Conservation (phyloP, 352 stramenopile species). For the Thalassiosira exigua region DNA sequence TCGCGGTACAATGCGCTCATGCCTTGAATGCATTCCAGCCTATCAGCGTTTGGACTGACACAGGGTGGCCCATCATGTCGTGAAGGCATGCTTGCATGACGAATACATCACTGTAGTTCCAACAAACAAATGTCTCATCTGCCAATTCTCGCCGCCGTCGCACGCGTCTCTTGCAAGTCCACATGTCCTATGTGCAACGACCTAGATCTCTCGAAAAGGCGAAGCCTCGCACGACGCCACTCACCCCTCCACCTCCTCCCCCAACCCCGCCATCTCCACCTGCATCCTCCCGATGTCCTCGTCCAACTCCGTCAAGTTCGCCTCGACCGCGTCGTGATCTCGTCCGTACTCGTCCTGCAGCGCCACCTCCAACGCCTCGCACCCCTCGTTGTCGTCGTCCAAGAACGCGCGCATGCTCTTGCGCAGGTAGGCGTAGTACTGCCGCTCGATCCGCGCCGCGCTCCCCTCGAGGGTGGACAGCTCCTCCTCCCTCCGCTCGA, state of each 20-base stretch:
- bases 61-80: too few relatives aligned
- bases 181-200: too few relatives aligned
- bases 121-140: too few relatives aligned
- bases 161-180: too few relatives aligned
- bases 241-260: conserved; percentile 39
- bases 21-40: too few relatives aligned
- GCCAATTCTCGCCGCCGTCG: too few relatives aligned
- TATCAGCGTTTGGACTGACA: too few relatives aligned
- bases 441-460: conserved; percentile 83
- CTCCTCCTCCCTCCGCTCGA: conserved; percentile 66
- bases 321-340: conserved; percentile 72
- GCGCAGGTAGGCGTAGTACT: conserved; percentile 94
- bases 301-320: conserved; percentile 65
- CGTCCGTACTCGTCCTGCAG: conserved; percentile 74
- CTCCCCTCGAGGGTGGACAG: conserved; percentile 49
- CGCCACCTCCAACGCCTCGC: conserved; percentile 88
- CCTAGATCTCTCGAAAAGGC: too few relatives aligned
- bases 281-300: conserved; percentile 70
- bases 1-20: too few relatives aligned
- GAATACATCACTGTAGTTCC: too few relatives aligned
- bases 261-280: conserved; percentile 64
- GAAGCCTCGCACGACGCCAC: too few relatives aligned
- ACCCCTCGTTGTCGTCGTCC: conserved; percentile 91
- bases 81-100: too few relatives aligned
- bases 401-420: conserved; percentile 93